phyloP scores from a whole-genome alignment of 2,329 filamentous ascomycete species.

The Alternaria sp. region DNA sequence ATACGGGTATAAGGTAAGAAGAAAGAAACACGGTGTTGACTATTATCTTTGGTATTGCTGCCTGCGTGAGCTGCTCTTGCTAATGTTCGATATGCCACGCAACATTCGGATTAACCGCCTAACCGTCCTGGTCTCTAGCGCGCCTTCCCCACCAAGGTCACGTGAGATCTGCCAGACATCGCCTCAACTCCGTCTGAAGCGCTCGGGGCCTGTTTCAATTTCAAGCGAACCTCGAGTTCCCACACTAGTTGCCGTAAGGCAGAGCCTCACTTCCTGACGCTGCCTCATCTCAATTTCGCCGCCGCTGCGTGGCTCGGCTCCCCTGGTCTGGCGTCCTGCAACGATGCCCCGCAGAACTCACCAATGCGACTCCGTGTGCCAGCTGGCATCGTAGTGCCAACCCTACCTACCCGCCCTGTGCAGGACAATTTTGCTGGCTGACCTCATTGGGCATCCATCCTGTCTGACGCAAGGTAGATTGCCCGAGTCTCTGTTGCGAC shows the following conservation, averaged over 20 bases:
- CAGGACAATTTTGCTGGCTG: conserved; percentile 41
- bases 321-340: conserved; percentile 30
- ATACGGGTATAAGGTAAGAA: conserved; percentile 13
- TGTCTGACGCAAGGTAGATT: conserved; percentile 47
- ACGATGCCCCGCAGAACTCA: conserved; percentile 38
- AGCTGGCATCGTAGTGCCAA: conserved; percentile 44
- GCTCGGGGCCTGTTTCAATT: conserved; percentile 16
- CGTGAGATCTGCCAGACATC: conserved; percentile 11
- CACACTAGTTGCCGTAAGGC: conserved; percentile 12
- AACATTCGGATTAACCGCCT: conserved; percentile 29
- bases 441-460: conserved; percentile 39
- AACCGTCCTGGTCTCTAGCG: conserved; percentile 18
- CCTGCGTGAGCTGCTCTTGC: conserved; percentile 39
- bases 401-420: conserved; percentile 41
- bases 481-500: conserved; percentile 43
- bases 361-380: conserved; percentile 39
- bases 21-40: conserved; percentile 30
- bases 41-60: conserved; percentile 30
- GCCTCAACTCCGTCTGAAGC: conserved; percentile 13
- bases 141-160: conserved; percentile 11
- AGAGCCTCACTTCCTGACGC: conserved; percentile 34
- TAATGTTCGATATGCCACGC: conserved; percentile 47
- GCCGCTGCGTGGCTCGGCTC: conserved; percentile 32
- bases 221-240: conserved; percentile 4
- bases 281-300: conserved; percentile 21